Conservation (phyloP, 345 rosid species). For the Syzygium aqueum region DNA sequence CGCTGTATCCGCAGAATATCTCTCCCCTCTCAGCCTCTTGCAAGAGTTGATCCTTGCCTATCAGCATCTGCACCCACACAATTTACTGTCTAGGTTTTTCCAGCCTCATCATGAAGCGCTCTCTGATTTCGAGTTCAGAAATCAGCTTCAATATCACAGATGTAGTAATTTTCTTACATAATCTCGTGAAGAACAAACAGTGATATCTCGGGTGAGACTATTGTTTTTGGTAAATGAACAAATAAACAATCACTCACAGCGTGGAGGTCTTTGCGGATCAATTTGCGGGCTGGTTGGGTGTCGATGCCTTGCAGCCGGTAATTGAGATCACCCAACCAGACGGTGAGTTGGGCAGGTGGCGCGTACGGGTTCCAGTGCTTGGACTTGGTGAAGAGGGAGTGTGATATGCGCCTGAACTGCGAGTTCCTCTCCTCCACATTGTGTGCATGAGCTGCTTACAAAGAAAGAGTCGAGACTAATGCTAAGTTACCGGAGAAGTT, state of each 20-base stretch:
- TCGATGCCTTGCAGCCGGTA: conserved; percentile 49
- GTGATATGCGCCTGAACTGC: conserved; percentile 34
- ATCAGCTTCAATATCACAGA: not conserved
- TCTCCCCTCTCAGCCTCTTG: conserved; percentile 65
- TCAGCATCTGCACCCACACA: conserved; percentile 31
- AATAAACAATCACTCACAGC: conserved; percentile 11
- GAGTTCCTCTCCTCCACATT: conserved; percentile 42
- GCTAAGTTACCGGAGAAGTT: not conserved
- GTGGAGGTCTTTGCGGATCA: conserved; percentile 45
- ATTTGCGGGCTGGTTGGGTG: conserved; percentile 36
- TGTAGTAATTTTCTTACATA: not conserved
- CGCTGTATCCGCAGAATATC: conserved; percentile 50
- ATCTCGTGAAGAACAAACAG: not conserved
- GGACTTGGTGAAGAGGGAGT: conserved; percentile 38
- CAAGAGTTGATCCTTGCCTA: conserved; percentile 55
- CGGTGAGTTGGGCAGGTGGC: conserved; percentile 28
- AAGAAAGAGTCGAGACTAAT: not conserved
- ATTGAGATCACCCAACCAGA: conserved; percentile 70
- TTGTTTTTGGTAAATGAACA: not conserved
- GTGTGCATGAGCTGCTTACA: conserved; percentile 27
- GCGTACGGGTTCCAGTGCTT: conserved; percentile 26
- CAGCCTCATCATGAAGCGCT: not conserved
- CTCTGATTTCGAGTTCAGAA: not conserved
- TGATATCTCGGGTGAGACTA: not conserved
- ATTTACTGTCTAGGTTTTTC: not conserved